phyloP scores from a whole-genome alignment of 371 early-diverging fungal genomes.

The Apophysomyces variabilis region DNA sequence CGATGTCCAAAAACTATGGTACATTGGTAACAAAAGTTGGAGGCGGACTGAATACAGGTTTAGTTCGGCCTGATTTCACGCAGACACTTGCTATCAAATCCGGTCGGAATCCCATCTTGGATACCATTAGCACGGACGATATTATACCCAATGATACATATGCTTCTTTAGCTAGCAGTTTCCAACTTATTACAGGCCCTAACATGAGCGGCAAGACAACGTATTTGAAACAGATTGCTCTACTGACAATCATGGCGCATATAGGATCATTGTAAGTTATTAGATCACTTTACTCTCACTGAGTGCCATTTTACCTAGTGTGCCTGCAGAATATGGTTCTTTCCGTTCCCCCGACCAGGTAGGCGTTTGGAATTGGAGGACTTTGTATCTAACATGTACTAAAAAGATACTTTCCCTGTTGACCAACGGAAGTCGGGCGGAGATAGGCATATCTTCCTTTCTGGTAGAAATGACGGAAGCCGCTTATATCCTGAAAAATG shows the following conservation, averaged over 20 bases:
- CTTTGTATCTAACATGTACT: background rate
- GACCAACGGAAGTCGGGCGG: constrained; percentile 72
- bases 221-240: constrained; percentile 90
- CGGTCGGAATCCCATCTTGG: constrained; percentile 86
- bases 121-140: constrained; percentile 47
- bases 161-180: constrained; percentile 63
- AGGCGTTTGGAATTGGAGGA: background rate
- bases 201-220: constrained; percentile 99
- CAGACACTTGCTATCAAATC: constrained; percentile 78
- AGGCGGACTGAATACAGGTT: background rate
- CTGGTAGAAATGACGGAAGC: constrained; percentile 93
- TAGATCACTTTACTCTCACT: background rate
- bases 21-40: constrained; percentile 7
- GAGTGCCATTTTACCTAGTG: constrained; percentile 40
- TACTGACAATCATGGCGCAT: constrained; percentile 93
- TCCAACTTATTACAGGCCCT: constrained; percentile 95
- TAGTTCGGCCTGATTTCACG: constrained; percentile 83
- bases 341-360: constrained; percentile 79
- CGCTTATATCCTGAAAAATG: constrained; percentile 80
- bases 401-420: constrained; percentile 67
- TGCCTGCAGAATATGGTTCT: constrained; percentile 90
- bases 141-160: constrained; percentile 85
- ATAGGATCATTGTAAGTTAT: constrained; percentile 84
- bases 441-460: constrained; percentile 81
- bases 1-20: constrained; percentile 59